Percentiles rank a stretch among this genome's conserved stretches.
These are phyloP conservation scores for Fusarium penzigii DNA, from an alignment of 2,329 filamentous ascomycete species.

Conservation along the genomic window DNA sequence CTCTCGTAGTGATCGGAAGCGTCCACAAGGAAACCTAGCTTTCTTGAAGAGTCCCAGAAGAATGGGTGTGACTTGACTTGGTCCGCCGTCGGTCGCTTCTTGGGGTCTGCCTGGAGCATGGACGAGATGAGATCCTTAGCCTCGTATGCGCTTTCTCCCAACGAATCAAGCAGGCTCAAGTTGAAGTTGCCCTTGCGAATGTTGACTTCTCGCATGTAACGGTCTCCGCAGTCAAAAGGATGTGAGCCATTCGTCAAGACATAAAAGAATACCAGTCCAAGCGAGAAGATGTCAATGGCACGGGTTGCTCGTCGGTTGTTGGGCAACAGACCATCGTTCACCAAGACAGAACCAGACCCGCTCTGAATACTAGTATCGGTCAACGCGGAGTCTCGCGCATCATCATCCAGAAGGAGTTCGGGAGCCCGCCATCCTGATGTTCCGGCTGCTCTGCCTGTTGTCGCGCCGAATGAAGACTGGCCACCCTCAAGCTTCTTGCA, in stretches of 20 bases:
- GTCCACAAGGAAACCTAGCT: constrained; percentile 90
- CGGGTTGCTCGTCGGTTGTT: constrained; percentile 80
- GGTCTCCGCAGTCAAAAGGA: constrained; percentile 90
- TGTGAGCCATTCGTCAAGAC: constrained; percentile 92
- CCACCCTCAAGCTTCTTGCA: constrained; percentile 96
- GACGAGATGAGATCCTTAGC: constrained; percentile 82
- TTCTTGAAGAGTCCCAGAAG: constrained; percentile 91
- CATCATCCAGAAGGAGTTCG: constrained; percentile 83
- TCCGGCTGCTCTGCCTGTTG: constrained; percentile 88
- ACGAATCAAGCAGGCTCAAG: constrained; percentile 67
- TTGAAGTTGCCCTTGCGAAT: constrained; percentile 88
- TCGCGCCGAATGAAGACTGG: constrained; percentile 91
- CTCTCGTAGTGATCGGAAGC: constrained; percentile 97
- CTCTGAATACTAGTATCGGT: constrained; percentile 59
- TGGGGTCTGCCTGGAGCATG: constrained; percentile 67
- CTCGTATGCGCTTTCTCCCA: constrained; percentile 84
- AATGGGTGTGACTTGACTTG: constrained; percentile 92
- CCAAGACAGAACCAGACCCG: constrained; percentile 59
- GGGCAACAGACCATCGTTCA: constrained; percentile 57
- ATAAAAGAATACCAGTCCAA: constrained; percentile 98
- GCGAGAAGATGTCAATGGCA: constrained; percentile 95
- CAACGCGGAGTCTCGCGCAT: constrained; percentile 53
- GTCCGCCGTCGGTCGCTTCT: constrained; percentile 66
- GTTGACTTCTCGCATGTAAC: constrained; percentile 95
- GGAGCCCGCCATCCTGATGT: constrained; percentile 97